Evolutionary conservation across 768 basidiomycete species (phyloP).

Genomic region (Clitopilus hobsonii): DNA sequence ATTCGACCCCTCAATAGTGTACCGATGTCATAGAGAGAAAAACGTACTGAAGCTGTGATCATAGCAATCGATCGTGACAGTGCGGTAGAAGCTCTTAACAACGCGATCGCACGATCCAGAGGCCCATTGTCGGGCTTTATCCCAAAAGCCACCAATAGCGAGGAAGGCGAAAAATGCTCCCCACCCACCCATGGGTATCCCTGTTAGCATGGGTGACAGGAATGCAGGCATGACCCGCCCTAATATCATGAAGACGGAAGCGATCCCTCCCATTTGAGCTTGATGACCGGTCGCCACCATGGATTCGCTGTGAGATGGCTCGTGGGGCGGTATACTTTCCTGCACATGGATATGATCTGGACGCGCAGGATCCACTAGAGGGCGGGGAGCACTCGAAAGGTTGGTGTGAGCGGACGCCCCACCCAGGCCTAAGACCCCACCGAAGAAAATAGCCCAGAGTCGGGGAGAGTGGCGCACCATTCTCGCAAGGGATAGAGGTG

Average conservation of each 20-base stretch:
- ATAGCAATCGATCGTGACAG: background rate
- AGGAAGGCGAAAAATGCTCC: background rate
- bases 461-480: background rate
- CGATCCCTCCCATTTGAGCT: background rate
- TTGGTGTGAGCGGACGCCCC: background rate
- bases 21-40: background rate
- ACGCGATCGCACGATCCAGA: background rate
- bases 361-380: background rate
- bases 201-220: background rate
- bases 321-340: too few relatives aligned
- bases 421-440: background rate
- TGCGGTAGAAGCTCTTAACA: background rate
- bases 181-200: background rate
- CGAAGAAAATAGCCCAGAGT: background rate
- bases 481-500: background rate
- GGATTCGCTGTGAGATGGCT: too few relatives aligned
- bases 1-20: background rate
- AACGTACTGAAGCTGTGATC: background rate
- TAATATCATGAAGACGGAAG: background rate
- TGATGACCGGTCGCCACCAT: background rate
- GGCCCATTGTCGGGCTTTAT: background rate
- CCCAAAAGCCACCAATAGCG: background rate
- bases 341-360: too few relatives aligned
- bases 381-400: background rate
- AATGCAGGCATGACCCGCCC: background rate